Evolutionary conservation across 2,329 filamentous ascomycete species (phyloP).

Genomic region (Corniculantispora saksenae): DNA sequence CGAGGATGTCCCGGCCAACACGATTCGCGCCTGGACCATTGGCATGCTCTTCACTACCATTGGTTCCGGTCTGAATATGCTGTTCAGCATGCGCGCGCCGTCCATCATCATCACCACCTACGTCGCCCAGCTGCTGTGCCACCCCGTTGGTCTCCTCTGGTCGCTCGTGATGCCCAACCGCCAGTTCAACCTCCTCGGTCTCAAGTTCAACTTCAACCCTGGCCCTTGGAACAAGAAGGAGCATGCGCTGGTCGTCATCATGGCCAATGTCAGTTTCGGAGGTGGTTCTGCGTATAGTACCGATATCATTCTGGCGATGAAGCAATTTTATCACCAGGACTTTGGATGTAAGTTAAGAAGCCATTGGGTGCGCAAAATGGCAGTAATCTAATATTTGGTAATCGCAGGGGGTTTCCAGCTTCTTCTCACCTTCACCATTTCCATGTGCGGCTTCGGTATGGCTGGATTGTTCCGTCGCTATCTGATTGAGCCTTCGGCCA

Average conservation of each 20-base stretch:
- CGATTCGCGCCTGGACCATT: slow-evolving; percentile 45
- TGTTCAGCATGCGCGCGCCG: slow-evolving; percentile 48
- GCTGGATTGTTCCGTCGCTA: slow-evolving; percentile 53
- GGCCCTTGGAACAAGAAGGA: slow-evolving; percentile 50
- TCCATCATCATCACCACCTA: slow-evolving; percentile 46
- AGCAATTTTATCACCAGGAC: slow-evolving; percentile 41
- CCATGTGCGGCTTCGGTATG: slow-evolving; percentile 41
- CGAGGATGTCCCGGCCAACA: slow-evolving; percentile 28
- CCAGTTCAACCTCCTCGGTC: slow-evolving; percentile 25
- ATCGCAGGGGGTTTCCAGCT: slow-evolving; percentile 47
- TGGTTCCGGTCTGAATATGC: slow-evolving; percentile 48
- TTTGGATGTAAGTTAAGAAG: slow-evolving; percentile 28
- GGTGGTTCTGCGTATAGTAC: slow-evolving; percentile 43
- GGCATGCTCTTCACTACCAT: slow-evolving; percentile 47
- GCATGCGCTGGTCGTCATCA: slow-evolving; percentile 47
- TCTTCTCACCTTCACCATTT: slow-evolving; percentile 39
- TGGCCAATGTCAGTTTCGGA: slow-evolving; percentile 49
- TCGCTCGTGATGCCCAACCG: slow-evolving; percentile 41
- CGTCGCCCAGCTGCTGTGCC: slow-evolving; percentile 46
- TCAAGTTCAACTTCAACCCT: slow-evolving; percentile 37
- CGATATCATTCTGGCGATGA: slow-evolving; percentile 46
- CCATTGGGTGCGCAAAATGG: slow-evolving; percentile 53
- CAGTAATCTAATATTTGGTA: slow-evolving; percentile 65
- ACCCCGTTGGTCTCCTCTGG: slow-evolving; percentile 41
- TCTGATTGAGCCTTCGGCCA: slow-evolving; percentile 59